Evolutionary conservation across 2,329 filamentous ascomycete genomes (phyloP).

Genomic region (Fusarium haematococcum): DNA sequence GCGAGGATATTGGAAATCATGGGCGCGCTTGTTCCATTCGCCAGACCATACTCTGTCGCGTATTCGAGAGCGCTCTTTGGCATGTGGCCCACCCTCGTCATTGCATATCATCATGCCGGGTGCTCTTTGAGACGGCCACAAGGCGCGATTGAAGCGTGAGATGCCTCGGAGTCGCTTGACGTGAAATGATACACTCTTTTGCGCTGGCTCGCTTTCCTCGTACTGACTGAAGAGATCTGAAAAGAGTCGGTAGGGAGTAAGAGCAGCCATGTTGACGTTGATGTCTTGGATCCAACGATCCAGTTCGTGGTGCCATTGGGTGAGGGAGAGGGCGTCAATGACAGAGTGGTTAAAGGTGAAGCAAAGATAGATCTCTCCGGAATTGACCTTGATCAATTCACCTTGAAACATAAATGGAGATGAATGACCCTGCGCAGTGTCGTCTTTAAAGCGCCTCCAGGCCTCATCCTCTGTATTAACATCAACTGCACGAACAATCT

Average conservation of each 20-base stretch:
- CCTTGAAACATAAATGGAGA: slow-evolving; percentile 49
- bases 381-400: slow-evolving; percentile 38
- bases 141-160: slow-evolving; percentile 46
- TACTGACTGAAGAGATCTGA: slow-evolving; percentile 49
- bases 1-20: slow-evolving; percentile 47
- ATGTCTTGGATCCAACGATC: slow-evolving; percentile 45
- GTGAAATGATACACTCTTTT: slow-evolving; percentile 46
- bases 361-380: slow-evolving; percentile 37
- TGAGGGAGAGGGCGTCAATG: slow-evolving; percentile 50
- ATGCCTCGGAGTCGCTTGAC: slow-evolving; percentile 50
- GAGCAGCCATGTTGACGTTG: slow-evolving; percentile 24
- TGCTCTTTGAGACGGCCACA: slow-evolving; percentile 50
- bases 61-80: slow-evolving; percentile 31
- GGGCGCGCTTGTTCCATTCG: slow-evolving; percentile 41
- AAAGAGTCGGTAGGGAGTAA: slow-evolving; percentile 48
- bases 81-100: slow-evolving; percentile 39
- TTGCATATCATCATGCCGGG: slow-evolving; percentile 51
- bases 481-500: slow-evolving; percentile 41
- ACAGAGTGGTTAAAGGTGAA: slow-evolving; percentile 52
- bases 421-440: slow-evolving; percentile 23
- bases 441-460: slow-evolving; percentile 33
- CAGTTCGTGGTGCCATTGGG: slow-evolving; percentile 50
- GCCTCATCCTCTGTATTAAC: slow-evolving; percentile 41
- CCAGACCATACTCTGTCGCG: slow-evolving; percentile 47
- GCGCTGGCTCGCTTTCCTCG: slow-evolving; percentile 44